These are phyloP conservation scores for Basipetospora chlamydospora DNA, from an alignment of 2,329 filamentous ascomycete species.

Conservation along the genomic window DNA sequence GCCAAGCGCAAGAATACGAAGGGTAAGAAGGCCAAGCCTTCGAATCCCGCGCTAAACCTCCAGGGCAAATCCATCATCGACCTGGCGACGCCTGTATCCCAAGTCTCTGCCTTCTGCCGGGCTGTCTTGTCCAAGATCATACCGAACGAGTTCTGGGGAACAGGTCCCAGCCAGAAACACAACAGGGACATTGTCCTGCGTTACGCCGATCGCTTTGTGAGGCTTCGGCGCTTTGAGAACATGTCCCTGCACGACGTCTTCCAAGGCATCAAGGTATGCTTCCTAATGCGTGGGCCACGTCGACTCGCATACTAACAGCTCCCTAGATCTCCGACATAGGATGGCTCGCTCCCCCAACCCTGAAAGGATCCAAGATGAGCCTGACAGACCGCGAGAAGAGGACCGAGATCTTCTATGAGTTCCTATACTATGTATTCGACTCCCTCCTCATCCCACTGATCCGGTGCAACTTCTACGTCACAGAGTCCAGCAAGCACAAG, in stretches of 20 bases:
- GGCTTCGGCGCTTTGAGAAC: conserved; percentile 65
- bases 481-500: conserved; percentile 68
- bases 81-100: conserved; percentile 49
- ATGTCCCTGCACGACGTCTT: conserved; percentile 64
- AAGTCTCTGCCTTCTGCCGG: conserved; percentile 78
- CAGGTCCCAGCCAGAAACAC: conserved; percentile 29
- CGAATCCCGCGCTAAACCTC: conserved; percentile 1
- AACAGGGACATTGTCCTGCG: conserved; percentile 51
- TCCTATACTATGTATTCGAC: conserved; percentile 87
- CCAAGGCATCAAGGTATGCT: conserved; percentile 57
- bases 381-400: conserved; percentile 62
- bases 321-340: conserved; percentile 47
- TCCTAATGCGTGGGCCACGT: too few relatives aligned
- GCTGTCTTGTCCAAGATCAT: conserved; percentile 59
- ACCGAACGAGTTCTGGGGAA: conserved; percentile 62
- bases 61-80: conserved; percentile 37
- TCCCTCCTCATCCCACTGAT: conserved; percentile 80
- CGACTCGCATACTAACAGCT: conserved; percentile 4
- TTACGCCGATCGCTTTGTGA: conserved; percentile 65
- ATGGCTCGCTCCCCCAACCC: conserved; percentile 54
- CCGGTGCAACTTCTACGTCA: conserved; percentile 82
- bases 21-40: not conserved
- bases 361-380: conserved; percentile 41
- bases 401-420: conserved; percentile 63
- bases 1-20: conserved; percentile 1